phyloP scores from a whole-genome alignment of 1,139 yeast species.

The Debaryomyces fabryi region DNA sequence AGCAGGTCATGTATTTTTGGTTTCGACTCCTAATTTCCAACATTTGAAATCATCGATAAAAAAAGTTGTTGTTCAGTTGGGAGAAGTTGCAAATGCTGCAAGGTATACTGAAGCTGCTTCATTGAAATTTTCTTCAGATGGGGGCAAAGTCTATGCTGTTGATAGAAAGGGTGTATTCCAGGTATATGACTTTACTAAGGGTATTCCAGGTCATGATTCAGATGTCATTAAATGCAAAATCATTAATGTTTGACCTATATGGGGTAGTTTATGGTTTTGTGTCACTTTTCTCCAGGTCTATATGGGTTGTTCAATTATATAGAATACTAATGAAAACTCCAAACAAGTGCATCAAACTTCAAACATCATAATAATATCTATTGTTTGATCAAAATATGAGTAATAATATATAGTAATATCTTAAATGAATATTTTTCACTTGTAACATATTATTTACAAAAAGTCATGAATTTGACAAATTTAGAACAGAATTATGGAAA shows the following conservation, averaged over 20 bases:
- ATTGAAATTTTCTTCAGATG: slow-evolving; percentile 72
- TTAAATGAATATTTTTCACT: no score
- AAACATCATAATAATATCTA: no score
- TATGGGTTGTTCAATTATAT: no score
- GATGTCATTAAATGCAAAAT: slow-evolving; percentile 79
- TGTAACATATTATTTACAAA: no score
- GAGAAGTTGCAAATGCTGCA: slow-evolving; percentile 77
- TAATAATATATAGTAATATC: no score
- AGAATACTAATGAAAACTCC: no score
- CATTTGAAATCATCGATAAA: slow-evolving; percentile 26
- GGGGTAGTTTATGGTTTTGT: slow-evolving; percentile 1
- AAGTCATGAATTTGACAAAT: no score
- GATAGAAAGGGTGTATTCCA: slow-evolving; percentile 81
- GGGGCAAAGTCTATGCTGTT: slow-evolving; percentile 72
- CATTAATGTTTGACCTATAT: slow-evolving; percentile 28
- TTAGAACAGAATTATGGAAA: no score
- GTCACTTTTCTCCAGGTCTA: neutral
- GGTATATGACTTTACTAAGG: slow-evolving; percentile 87
- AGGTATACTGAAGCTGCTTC: slow-evolving; percentile 74
- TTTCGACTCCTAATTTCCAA: slow-evolving; percentile 61
- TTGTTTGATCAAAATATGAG: no score
- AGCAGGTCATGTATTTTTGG: slow-evolving; percentile 72
- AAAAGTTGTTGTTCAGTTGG: slow-evolving; percentile 68
- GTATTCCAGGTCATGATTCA: slow-evolving; percentile 70
- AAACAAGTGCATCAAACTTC: no score